Percentiles rank a stretch among this genome's conserved stretches.
phyloP scores from a whole-genome alignment of 2,329 filamentous ascomycete species.

The Fusarium guadeloupense region DNA sequence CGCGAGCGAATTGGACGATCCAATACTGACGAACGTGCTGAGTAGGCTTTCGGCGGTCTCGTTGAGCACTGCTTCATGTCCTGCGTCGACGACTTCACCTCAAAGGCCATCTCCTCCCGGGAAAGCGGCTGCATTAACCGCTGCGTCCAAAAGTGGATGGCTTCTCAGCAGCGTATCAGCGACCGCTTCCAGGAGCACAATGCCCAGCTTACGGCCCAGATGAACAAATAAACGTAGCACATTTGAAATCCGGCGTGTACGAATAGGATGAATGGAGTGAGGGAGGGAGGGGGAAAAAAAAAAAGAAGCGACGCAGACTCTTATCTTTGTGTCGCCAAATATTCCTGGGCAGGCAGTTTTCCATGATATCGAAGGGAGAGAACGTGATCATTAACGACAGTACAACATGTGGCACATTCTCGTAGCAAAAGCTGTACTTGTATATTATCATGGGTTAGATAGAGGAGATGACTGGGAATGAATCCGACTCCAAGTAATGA shows the following conservation, averaged over 20 bases:
- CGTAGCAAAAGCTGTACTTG: constrained; percentile 37
- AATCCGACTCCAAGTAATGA: constrained; percentile 12
- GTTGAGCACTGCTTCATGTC: constrained; percentile 94
- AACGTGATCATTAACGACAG: constrained; percentile 15
- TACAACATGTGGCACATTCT: constrained; percentile 19
- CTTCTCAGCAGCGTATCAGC: constrained; percentile 87
- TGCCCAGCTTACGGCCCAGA: constrained; percentile 64
- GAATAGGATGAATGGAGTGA: constrained; percentile 28
- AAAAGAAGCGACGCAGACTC: constrained; percentile 1
- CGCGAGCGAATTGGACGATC: too few species aligned
- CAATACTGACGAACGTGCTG: background rate
- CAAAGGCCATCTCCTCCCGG: constrained; percentile 87
- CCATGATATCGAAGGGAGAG: constrained; percentile 15
- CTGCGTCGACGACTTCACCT: constrained; percentile 98
- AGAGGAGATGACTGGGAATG: constrained; percentile 9
- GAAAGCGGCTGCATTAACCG: constrained; percentile 93
- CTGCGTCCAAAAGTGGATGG: constrained; percentile 96
- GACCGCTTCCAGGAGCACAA: constrained; percentile 85
- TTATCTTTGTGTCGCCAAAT: constrained; percentile 13
- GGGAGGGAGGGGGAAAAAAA: background rate
- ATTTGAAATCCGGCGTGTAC: constrained; percentile 24
- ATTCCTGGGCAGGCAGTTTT: constrained; percentile 11
- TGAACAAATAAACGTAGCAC: constrained; percentile 51
- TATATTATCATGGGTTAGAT: constrained; percentile 38
- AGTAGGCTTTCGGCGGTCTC: constrained; percentile 50